Conservation (phyloP, 2,329 filamentous ascomycete species). For the Aspergillus novoparasiticus region DNA sequence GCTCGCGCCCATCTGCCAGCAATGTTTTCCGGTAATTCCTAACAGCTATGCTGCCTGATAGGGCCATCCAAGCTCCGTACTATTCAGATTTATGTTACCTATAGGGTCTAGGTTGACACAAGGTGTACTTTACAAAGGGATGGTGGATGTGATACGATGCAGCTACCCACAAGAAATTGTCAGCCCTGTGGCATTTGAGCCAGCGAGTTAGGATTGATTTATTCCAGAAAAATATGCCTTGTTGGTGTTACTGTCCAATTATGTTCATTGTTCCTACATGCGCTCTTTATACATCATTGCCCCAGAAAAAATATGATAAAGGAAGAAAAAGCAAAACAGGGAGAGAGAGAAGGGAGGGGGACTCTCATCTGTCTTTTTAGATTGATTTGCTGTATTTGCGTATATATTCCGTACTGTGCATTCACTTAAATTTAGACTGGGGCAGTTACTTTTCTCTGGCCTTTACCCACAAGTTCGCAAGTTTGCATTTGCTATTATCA, state of each 20-base stretch:
- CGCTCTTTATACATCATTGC: background rate
- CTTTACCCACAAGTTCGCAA: background rate
- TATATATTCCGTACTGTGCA: background rate
- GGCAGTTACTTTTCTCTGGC: background rate
- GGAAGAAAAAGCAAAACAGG: no score
- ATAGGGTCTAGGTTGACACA: constrained; percentile 28
- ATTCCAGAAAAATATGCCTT: constrained; percentile 9
- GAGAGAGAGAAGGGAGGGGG: background rate
- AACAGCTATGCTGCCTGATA: constrained; percentile 16
- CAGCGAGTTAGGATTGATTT: constrained; percentile 23
- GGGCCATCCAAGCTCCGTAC: constrained; percentile 50
- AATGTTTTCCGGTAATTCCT: background rate
- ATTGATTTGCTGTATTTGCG: background rate
- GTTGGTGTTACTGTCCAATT: constrained; percentile 20
- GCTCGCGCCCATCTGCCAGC: constrained; percentile 4
- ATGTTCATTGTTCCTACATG: constrained; percentile 10
- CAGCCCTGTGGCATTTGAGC: constrained; percentile 21
- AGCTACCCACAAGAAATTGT: constrained; percentile 18
- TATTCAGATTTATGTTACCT: constrained; percentile 33
- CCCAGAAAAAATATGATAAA: no score
- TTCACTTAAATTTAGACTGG: background rate
- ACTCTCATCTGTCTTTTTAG: background rate
- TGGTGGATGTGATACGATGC: constrained; percentile 25
- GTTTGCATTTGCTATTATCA: background rate
- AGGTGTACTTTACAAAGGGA: constrained; percentile 32